phyloP scores from a whole-genome alignment of 495 filamentous ascomycete species.

The Rhypophila decipiens region DNA sequence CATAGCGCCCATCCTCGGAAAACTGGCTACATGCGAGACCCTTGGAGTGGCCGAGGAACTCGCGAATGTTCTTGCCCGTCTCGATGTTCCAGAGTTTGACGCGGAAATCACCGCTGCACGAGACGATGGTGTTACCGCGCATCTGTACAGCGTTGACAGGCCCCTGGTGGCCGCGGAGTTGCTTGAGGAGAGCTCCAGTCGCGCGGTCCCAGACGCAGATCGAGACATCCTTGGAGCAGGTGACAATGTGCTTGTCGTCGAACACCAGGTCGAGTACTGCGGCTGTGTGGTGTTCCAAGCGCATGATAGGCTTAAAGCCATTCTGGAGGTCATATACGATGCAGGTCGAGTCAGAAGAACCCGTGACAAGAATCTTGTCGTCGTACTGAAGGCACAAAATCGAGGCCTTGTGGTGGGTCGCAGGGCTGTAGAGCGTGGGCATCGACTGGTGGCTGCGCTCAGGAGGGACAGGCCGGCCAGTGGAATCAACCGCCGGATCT shows the following conservation, averaged over 20 bases:
- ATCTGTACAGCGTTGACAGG: constrained; percentile 96
- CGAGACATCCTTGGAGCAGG: constrained; percentile 87
- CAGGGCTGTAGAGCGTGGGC: constrained; percentile 42
- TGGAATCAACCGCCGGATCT: constrained; percentile 12
- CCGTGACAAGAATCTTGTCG: constrained; percentile 84
- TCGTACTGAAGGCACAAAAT: constrained; percentile 95
- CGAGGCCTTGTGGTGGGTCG: constrained; percentile 70
- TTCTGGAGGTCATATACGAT: constrained; percentile 82
- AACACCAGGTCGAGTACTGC: constrained; percentile 92
- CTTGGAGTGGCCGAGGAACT: constrained; percentile 79
- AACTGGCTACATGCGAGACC: constrained; percentile 95
- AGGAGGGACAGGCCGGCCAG: constrained; percentile 12
- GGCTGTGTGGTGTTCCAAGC: constrained; percentile 68
- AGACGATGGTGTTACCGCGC: constrained; percentile 83
- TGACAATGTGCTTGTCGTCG: constrained; percentile 85
- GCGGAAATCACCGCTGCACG: constrained; percentile 84
- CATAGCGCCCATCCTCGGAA: constrained; percentile 78
- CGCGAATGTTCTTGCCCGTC: constrained; percentile 75
- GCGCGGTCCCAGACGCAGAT: constrained; percentile 90
- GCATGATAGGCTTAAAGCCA: constrained; percentile 69
- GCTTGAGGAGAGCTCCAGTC: constrained; percentile 64
- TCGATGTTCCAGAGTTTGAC: constrained; percentile 93
- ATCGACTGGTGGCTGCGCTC: constrained; percentile 33
- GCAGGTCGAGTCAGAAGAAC: constrained; percentile 85
- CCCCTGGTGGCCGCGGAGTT: constrained; percentile 74